Base-by-base conservation (phyloP, 495 filamentous ascomycete species). In the Neurospora sp. region DNA sequence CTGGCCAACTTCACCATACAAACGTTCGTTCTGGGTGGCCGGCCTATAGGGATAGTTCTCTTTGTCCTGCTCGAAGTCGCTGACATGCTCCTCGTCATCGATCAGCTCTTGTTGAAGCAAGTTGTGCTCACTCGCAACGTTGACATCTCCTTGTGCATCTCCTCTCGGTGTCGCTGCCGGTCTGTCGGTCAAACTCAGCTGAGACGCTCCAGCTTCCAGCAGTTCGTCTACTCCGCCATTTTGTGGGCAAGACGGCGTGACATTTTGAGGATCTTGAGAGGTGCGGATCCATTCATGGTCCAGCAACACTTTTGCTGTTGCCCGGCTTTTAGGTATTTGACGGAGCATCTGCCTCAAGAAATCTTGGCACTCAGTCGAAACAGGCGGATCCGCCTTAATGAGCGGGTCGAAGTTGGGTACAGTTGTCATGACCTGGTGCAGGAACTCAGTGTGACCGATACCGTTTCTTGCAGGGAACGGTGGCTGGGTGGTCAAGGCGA, bases 1-100 rank as follows among this genome's bases (percentile, higher is more conserved):
- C 14, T 84, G 79, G 37, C 88, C 89, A 69, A 97, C 90, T 79
- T 97, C 93, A 1, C 94, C 94, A 82, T 95, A 97, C 4, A 97
- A 84, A 39, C 90, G 89, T 69, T 82, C 81, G 14, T 79, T 73
- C 80, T 83, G 76, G 44, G 80, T 73, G 68, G 81, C 78, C 44
- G 73, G 48, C 31, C 82, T 78, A 72, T 81, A 78, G 12, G 79
- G 81, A 53, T 83, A 77, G 71, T 85, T 85, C 61, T 84, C 83
- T 40, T 85, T 84, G 70, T 82, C 79, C 2, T 78, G 78, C 42
- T 83, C 83, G 39, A 76, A 80, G 22, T 76, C 83, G 70, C 72
- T 72, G 45, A 76, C 74, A 22, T 76, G 69, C 69, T 74, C 79
- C 6, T 76, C 77, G 27, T 81, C 79, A 8, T 83, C 79, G 3